phyloP scores from a whole-genome alignment of 495 filamentous ascomycete species.

The Talaromyces thailandensis region DNA sequence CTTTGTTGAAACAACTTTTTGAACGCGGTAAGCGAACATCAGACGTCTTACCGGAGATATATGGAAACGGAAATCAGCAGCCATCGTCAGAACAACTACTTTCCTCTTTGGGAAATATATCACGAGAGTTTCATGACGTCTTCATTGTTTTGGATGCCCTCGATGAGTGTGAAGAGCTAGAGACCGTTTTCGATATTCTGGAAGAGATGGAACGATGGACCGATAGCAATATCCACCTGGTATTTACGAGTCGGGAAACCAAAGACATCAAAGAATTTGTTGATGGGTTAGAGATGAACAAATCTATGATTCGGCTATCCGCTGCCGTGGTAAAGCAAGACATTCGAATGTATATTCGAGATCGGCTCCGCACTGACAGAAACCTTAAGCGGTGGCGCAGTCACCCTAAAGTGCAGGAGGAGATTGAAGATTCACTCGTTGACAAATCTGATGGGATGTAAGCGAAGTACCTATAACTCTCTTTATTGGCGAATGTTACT shows the following conservation, averaged over 20 bases:
- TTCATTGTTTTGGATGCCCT: slow-evolving; percentile 24
- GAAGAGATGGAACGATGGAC: slow-evolving; percentile 10
- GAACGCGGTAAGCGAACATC: slow-evolving; percentile 4
- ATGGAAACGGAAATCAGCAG: slow-evolving; percentile 9
- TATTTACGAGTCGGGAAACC: slow-evolving; percentile 18
- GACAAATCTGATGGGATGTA: slow-evolving; percentile 21
- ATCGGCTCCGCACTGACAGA: slow-evolving; percentile 6
- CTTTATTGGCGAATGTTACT: background rate
- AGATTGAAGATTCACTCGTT: slow-evolving; percentile 12
- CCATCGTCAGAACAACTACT: slow-evolving; percentile 6
- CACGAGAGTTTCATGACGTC: slow-evolving; percentile 9
- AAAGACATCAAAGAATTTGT: slow-evolving; percentile 20
- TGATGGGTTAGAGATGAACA: slow-evolving; percentile 18
- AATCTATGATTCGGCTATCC: slow-evolving; percentile 6
- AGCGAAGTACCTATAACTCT: background rate
- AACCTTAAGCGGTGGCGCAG: slow-evolving; percentile 13
- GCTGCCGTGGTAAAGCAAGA: slow-evolving; percentile 11
- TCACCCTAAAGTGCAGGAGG: slow-evolving; percentile 6
- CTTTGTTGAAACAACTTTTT: slow-evolving; percentile 18
- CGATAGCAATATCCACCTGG: slow-evolving; percentile 8
- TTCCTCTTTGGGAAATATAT: slow-evolving; percentile 7
- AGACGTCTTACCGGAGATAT: background rate
- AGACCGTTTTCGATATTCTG: slow-evolving; percentile 9
- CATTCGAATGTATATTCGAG: slow-evolving; percentile 15
- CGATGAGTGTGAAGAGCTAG: slow-evolving; percentile 16